Evolutionary conservation across 805 yeast species (phyloP), one percentile per base, ranked within the genome.

Genomic region (Metschnikowia hibisci): DNA sequence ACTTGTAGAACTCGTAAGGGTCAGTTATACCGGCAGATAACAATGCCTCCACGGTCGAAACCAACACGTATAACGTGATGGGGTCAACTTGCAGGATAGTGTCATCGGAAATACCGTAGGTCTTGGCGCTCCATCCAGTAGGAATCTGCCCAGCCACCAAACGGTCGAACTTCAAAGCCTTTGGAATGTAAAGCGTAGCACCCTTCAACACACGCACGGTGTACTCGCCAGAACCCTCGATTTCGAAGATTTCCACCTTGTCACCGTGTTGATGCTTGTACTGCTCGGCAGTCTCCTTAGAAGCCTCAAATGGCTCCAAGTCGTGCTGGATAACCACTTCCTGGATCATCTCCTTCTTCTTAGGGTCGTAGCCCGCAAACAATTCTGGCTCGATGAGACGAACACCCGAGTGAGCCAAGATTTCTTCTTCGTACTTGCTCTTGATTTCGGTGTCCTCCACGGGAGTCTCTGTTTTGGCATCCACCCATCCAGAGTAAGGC

Each of bases 1-100:
- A 95, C 73, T 91, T 84, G 78, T 93, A 93, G 78, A 95, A 88
- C 74, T 93, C 99, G 66, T 89, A 93, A 52, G 99, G 99, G 66
- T 93, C 99, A 47, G 96, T 88, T 60, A 93, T 74, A 84, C 99
- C 99, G 52, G 97, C 80, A 45, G 91, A 71, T 55, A 93, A 77
- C 55, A 93, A 82, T 2, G 98, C 97, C 74, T 93, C 98, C 45
- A 84, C 95, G 41, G 96, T 93, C 22, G 97, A 78, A 42, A 93
- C 99, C 66, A 93, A 77, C 39, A 87, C 96, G 62, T 74, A 93
- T 63, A 93, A 77, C 30, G 99, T 93, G 61, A 93, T 79, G 51
- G 96, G 96, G 66, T 93, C 99, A 53, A 93, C 99, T 74, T 93
- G 99, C 46, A 81, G 74, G 55, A 88, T 82, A 53, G 85, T 83